Evolutionary conservation across 2,329 filamentous ascomycete genomes (phyloP), one percentile per base, ranked within the genome.

Genomic region (Cadophora malorum): DNA sequence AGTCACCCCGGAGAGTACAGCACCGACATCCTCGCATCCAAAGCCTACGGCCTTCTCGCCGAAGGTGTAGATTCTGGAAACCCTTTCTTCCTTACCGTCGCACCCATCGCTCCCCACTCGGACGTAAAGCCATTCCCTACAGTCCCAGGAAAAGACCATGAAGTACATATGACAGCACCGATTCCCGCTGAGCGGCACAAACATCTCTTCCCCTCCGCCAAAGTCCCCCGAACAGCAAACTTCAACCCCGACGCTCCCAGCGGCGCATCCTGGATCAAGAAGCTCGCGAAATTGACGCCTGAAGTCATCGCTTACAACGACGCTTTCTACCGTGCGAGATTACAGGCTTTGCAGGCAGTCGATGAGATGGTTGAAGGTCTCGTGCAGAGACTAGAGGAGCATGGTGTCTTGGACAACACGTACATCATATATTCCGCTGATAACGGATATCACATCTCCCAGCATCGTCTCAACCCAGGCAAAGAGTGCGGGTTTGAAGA

Each of bases 31-130:
- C 81, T 91, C 16, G 83, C 86, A 0, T 74, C 84, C 3, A 88
- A 89, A 69, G 85, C 89, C 0, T 80, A 85, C 7, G 86, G 83
- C 0, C 87, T 92, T 55, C 78, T 93, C 0, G 83, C 88, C 2
- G 85, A 91, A 62, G 90, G 86, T 0, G 79, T 89, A 2, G 76
- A 79, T 0, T 79, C 81, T 0, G 78, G 81, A 0, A 81, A 83
- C 19, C 91, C 91, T 0, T 93, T 92, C 78, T 92, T 93, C 74
- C 76, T 93, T 4, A 84, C 83, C 0, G 81, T 91, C 9, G 87
- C 90, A 0, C 91, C 90, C 0, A 83, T 90, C 6, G 90, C 87
- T 0, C 90, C 91, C 0, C 91, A 93, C 72, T 84, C 84, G 25
- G 87, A 89, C 65, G 71, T 77, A n/a, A 49, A 64, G 23, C 68